Evolutionary conservation across 768 basidiomycete species (phyloP), one percentile per base, ranked within the genome.

Genomic region (Mycena crocata): DNA sequence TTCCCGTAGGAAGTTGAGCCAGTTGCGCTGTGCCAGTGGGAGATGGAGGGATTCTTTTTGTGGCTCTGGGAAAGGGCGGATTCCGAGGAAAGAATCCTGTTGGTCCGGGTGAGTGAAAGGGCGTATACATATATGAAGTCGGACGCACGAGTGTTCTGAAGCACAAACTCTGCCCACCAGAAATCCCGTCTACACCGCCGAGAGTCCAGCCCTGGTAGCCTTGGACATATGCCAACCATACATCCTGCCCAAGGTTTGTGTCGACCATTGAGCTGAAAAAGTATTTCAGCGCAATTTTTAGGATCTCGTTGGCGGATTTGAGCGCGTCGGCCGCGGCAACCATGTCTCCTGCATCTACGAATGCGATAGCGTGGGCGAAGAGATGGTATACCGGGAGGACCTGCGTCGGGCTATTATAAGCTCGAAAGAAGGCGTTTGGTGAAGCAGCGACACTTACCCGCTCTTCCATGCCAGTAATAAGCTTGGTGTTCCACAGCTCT

Each of bases 161-260:
- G 15, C 56, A 23, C 17, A 70, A 48, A 45, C 69, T 70, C 39
- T 70, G 69, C 17, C 69, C 69, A n/a, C 69, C 69, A 3, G 65
- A 66, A 23, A 70, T 70, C 31, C 69, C 69, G 48, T 70, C 69
- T 40, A 70, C 48, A 31, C 69, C 69, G 3, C 54, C 65, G 46
- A 70, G 69, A 23, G 69, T 61, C 69, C 69, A 70, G 35, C 69
- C 69, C 42, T 70, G 69, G 62, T 64, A 70, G 32, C 69, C 69
- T 30, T 70, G 69, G 9, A 70, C 69, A 37, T 70, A 70, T 9
- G 69, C 65, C 32, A 67, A 39, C 69, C 65, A 70, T 1, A 66
- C 44, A 31, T 26, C 7, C 46, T 64, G 65, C 19, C 54, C 35
- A 46, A 70, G 54, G 19, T 60, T 59, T 10, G 45, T 28, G 8